Percentiles rank a stretch among this genome's conserved stretches.
phyloP scores from a whole-genome alignment of 2,329 filamentous ascomycete species.

The Paecilomyces variotii region DNA sequence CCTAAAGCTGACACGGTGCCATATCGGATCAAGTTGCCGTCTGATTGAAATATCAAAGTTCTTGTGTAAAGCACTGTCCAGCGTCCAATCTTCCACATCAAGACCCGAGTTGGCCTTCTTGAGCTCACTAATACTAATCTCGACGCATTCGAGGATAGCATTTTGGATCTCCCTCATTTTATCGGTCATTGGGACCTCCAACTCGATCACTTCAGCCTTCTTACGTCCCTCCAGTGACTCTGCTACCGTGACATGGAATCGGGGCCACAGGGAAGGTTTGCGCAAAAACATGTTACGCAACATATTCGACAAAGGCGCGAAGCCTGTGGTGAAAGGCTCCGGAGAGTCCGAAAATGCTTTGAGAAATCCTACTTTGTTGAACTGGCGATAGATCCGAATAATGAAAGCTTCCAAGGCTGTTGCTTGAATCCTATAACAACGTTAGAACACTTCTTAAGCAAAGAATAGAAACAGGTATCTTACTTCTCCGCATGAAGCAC shows the following conservation, averaged over 20 bases:
- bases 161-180: conserved; percentile 90
- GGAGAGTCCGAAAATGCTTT: conserved; percentile 95
- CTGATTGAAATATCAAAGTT: conserved; percentile 87
- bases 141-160: conserved; percentile 90
- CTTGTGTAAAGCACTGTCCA: conserved; percentile 84
- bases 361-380: conserved; percentile 86
- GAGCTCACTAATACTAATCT: conserved; percentile 86
- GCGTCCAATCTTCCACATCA: conserved; percentile 94
- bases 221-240: conserved; percentile 82
- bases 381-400: conserved; percentile 82
- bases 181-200: conserved; percentile 93
- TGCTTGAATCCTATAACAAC: conserved; percentile 54
- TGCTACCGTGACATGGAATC: conserved; percentile 86
- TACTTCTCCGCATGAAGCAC: conserved; percentile 75
- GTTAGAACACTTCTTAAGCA: conserved; percentile 6
- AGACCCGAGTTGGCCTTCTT: conserved; percentile 84
- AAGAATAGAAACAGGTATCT: conserved; percentile 1
- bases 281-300: conserved; percentile 86
- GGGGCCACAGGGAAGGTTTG: conserved; percentile 83
- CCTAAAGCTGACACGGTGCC: conserved; percentile 93
- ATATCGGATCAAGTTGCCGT: conserved; percentile 87
- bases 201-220: conserved; percentile 93
- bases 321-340: conserved; percentile 81
- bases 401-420: conserved; percentile 95
- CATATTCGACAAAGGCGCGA: conserved; percentile 80